Conservation (phyloP, 2,329 filamentous ascomycete species). For the Chaetoscypha palmicola region DNA sequence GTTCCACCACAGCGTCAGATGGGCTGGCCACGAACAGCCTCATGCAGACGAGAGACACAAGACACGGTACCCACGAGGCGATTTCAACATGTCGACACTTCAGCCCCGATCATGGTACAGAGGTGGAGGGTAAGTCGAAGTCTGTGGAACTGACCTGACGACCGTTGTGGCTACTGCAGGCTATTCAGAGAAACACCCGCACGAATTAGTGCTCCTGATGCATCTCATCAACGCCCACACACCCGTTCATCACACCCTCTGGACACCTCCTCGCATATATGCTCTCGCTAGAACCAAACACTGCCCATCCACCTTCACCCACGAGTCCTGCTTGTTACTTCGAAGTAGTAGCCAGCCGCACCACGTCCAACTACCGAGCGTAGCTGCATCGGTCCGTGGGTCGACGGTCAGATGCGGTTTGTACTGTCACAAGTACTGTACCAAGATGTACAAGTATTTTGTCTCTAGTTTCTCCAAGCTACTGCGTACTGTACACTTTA, state of each 20-base stretch:
- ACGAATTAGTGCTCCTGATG: neutral
- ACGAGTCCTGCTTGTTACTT: conserved; percentile 4
- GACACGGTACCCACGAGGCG: conserved; percentile 16
- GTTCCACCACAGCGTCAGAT: conserved; percentile 26
- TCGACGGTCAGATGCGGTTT: conserved; percentile 24
- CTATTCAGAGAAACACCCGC: conserved; percentile 11
- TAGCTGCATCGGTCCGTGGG: conserved; percentile 27
- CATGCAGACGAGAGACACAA: conserved; percentile 12
- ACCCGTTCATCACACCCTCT: neutral
- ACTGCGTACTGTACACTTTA: too few relatives aligned
- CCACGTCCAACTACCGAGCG: conserved; percentile 24
- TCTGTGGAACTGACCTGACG: neutral
- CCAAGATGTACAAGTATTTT: neutral
- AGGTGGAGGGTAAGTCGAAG: neutral
- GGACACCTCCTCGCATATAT: neutral
- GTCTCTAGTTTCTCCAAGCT: too few relatives aligned
- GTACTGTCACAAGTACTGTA: neutral
- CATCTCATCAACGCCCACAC: neutral
- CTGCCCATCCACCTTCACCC: conserved; percentile 6
- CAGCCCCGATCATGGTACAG: neutral
- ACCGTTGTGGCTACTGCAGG: conserved; percentile 13
- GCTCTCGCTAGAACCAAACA: conserved; percentile 4
- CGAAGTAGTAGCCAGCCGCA: neutral
- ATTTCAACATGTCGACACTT: conserved; percentile 10
- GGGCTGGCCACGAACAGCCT: conserved; percentile 18